A percentile compares a stretch with the other conserved stretches of the same genome.
phyloP scores from a whole-genome alignment of 148 eudicot genomes.

The Chenopodium suecicum region DNA sequence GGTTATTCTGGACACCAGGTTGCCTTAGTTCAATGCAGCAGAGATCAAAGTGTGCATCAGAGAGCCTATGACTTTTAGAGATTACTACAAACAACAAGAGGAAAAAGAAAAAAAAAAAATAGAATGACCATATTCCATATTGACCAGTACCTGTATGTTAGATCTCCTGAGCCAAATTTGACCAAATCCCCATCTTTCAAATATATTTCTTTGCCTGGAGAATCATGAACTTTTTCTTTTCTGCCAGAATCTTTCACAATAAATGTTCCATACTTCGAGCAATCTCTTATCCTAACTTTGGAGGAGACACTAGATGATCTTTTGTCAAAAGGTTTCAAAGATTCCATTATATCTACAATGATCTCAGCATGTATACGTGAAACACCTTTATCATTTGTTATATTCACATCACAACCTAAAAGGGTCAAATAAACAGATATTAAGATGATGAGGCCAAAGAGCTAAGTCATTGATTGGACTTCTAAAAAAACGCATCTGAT shows the following conservation, averaged over 20 bases:
- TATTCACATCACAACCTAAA: conserved; percentile 80
- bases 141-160: conserved; percentile 68
- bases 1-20: not conserved
- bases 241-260: conserved; percentile 36
- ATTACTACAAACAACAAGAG: not conserved
- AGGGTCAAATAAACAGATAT: conserved; percentile 2
- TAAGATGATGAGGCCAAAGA: not conserved
- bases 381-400: conserved; percentile 79
- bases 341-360: conserved; percentile 63
- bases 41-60: not conserved
- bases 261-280: conserved; percentile 92
- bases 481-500: not conserved
- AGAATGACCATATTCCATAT: not conserved
- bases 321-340: conserved; percentile 35
- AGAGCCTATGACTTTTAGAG: not conserved
- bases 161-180: conserved; percentile 88
- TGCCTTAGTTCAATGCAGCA: not conserved
- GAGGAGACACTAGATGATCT: conserved; percentile 40
- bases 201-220: conserved; percentile 58
- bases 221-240: conserved; percentile 77
- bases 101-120: not conserved
- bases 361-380: conserved; percentile 94
- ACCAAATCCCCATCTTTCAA: conserved; percentile 75
- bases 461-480: not conserved
- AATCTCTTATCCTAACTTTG: conserved; percentile 70